Conservation (phyloP, 371 early-diverging fungal species). For the Mortierella sp. region DNA sequence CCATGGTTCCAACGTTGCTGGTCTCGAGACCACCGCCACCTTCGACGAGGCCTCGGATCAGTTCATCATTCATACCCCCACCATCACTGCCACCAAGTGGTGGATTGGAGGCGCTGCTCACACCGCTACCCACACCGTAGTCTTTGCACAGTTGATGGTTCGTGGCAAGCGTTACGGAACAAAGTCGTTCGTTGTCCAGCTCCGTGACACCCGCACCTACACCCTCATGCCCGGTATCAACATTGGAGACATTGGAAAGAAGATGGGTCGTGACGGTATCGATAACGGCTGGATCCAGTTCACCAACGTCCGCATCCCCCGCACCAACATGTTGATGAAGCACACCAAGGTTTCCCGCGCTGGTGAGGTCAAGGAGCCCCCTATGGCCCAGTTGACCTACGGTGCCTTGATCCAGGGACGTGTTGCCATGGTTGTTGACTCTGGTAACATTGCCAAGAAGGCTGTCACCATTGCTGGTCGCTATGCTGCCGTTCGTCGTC, state of each 20-base stretch:
- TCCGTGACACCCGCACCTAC: conserved; percentile 76
- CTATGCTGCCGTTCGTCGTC: conserved; percentile 93
- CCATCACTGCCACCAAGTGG: conserved; percentile 95
- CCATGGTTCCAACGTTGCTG: conserved; percentile 93
- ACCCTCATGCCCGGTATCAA: conserved; percentile 71
- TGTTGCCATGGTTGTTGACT: conserved; percentile 92
- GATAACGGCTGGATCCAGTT: conserved; percentile 92
- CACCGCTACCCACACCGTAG: conserved; percentile 87
- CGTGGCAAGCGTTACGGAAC: conserved; percentile 84
- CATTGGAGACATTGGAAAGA: conserved; percentile 82
- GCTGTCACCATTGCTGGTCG: conserved; percentile 93
- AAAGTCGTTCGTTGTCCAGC: conserved; percentile 83
- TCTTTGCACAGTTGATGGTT: conserved; percentile 86
- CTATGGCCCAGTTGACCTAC: conserved; percentile 84
- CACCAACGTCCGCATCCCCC: conserved; percentile 85
- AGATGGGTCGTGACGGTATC: conserved; percentile 88
- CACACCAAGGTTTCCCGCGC: conserved; percentile 91
- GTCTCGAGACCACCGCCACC: conserved; percentile 95
- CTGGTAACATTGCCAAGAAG: conserved; percentile 91
- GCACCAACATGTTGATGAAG: conserved; percentile 91
- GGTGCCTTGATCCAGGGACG: conserved; percentile 92
- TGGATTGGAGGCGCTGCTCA: conserved; percentile 97
- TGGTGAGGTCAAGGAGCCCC: conserved; percentile 81
- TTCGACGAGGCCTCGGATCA: conserved; percentile 88
- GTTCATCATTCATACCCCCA: conserved; percentile 93